Evolutionary conservation across 371 early-diverging fungal species (phyloP), one percentile per base, ranked within the genome.

Genomic region (Zychaea mexicana): DNA sequence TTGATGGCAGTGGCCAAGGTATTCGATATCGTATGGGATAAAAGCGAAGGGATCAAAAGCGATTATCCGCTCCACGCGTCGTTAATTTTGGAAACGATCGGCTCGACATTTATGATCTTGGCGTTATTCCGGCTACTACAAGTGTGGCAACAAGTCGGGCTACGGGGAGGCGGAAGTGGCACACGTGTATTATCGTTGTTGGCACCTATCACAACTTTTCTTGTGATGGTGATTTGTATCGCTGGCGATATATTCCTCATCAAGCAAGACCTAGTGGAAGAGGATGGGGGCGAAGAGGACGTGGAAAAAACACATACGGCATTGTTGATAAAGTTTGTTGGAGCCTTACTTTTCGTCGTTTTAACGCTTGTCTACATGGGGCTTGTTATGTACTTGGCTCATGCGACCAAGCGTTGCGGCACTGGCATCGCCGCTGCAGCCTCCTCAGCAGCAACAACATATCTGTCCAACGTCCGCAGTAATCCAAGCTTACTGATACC

Each of bases 41-140:
- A 32, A 36, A 39, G 52, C 4, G 36, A 61, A 26, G 55, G 32
- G 17, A 49, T 33, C 24, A 24, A 62, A 13, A 55, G 30, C 39
- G 54, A 62, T 53, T 62, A 49, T 55, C 62, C 62, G 42, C 55
- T 62, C 7, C 62, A 62, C 17, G 54, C 62, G 55, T 19, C 62
- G 19, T 42, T 62, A 6, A 19, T 62, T 15, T 31, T 62, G 22
- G 21, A 31, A n/a, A 62, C 62, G 1, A 33, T 62, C 27, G 55
- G 55, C 21, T 15, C 46, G 13, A 27, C 32, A 21, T 42, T 62
- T 36, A 12, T 55, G 12, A 19, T 62, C 15, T 49, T 62, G 26
- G 62, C 42, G 21, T 49, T 62, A 6, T 54, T 55, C 24, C 62
- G 62, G 45, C 46, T 62, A 12, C n/a, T 62, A 22, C 52, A 62